Conservation (phyloP, 2,329 filamentous ascomycete genomes). For the Fusarium compactum region DNA sequence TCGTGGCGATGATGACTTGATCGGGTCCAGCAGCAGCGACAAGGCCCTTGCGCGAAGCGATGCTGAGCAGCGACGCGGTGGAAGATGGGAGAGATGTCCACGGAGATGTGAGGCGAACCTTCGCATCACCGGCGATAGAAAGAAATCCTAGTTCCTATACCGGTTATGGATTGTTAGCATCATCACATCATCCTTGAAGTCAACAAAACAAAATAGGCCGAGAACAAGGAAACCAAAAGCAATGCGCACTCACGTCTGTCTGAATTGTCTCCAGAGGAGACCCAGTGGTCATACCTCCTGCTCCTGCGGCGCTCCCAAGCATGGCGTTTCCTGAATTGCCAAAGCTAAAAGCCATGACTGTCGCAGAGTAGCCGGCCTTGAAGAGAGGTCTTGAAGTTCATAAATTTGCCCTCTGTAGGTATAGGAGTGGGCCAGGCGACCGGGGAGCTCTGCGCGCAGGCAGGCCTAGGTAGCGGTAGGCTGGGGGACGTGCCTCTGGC, state of each 20-base stretch:
- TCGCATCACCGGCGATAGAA: conserved; percentile 82
- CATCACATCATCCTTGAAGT: conserved; percentile 21
- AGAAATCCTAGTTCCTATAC: conserved; percentile 81
- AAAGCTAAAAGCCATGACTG: conserved; percentile 75
- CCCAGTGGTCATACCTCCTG: conserved; percentile 60
- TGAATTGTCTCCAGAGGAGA: conserved; percentile 81
- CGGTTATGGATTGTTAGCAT: conserved; percentile 41
- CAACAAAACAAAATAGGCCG: conserved; percentile 31
- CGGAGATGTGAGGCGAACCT: conserved; percentile 81
- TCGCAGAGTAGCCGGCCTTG: conserved; percentile 53
- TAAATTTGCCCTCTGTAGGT: conserved; percentile 43
- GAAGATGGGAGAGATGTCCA: conserved; percentile 83
- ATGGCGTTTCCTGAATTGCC: conserved; percentile 60
- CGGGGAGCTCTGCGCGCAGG: conserved; percentile 37
- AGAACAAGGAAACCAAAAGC: conserved; percentile 4
- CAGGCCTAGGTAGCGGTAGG: conserved; percentile 36
- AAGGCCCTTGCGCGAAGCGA: conserved; percentile 83
- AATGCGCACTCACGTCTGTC: conserved; percentile 74
- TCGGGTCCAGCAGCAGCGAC: conserved; percentile 90
- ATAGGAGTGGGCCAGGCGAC: conserved; percentile 41
- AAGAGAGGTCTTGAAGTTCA: conserved; percentile 45
- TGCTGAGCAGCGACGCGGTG: conserved; percentile 84
- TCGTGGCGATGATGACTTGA: conserved; percentile 79
- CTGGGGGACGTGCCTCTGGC: conserved; percentile 41
- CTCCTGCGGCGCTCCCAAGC: conserved; percentile 55